These are phyloP conservation scores for Alternaria metachromatica DNA, from an alignment of 2,329 filamentous ascomycete species.

Conservation along the genomic window DNA sequence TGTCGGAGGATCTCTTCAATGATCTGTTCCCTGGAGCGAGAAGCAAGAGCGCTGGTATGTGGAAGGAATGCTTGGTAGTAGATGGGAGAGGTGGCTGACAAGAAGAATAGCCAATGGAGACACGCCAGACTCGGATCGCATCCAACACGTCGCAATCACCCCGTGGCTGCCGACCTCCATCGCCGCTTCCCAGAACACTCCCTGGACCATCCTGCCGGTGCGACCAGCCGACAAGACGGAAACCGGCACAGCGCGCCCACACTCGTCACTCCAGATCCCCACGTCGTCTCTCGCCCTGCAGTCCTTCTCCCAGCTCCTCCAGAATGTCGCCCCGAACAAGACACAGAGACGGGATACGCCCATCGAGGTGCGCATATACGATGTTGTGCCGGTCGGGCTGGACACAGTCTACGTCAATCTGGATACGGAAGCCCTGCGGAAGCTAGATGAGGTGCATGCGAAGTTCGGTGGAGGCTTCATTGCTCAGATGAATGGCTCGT, in stretches of 20 bases:
- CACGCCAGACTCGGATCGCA: constrained; percentile 11
- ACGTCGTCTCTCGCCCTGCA: constrained; percentile 76
- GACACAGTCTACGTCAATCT: constrained; percentile 88
- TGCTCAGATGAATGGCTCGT: constrained; percentile 41
- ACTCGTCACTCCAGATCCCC: constrained; percentile 81
- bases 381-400: constrained; percentile 78
- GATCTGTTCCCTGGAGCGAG: constrained; percentile 72
- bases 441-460: constrained; percentile 81
- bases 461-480: constrained; percentile 74
- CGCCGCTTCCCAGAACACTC: constrained; percentile 63
- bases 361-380: constrained; percentile 83
- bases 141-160: constrained; percentile 72
- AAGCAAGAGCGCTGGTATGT: constrained; percentile 27
- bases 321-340: constrained; percentile 77
- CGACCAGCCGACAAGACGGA: constrained; percentile 50
- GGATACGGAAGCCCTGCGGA: constrained; percentile 78
- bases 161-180: constrained; percentile 70
- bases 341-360: constrained; percentile 75
- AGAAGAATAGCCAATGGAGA: constrained; percentile 14
- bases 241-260: constrained; percentile 56
- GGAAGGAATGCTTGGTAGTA: not conserved
- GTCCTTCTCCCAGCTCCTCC: constrained; percentile 76
- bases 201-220: constrained; percentile 88
- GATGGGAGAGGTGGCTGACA: not conserved
- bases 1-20: constrained; percentile 84